These are phyloP conservation scores for Baudoinia panamericana DNA, from an alignment of 495 filamentous ascomycete species.

Conservation along the genomic window DNA sequence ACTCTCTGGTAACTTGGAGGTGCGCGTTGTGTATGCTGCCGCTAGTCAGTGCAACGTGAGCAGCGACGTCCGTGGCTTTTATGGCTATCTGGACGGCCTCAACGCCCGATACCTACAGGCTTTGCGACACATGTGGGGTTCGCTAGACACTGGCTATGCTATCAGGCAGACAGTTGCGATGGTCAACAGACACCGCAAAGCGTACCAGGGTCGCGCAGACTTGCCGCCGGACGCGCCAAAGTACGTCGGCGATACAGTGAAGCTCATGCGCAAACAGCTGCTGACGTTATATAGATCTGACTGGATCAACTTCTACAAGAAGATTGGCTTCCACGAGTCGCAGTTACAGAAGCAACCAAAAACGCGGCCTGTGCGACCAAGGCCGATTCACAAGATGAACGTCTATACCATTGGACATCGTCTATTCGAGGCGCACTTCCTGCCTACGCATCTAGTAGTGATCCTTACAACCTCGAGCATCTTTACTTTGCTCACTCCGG, in stretches of 20 bases:
- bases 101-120: slow-evolving; percentile 52
- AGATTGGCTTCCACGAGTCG: slow-evolving; percentile 4
- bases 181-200: slow-evolving; percentile 1
- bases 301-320: slow-evolving; percentile 13
- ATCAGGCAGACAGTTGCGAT: slow-evolving; percentile 8
- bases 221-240: slow-evolving; percentile 13
- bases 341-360: neutral
- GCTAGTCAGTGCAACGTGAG: slow-evolving; percentile 57
- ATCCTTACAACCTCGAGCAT: slow-evolving; percentile 46
- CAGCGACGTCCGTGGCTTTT: slow-evolving; percentile 36
- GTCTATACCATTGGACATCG: slow-evolving; percentile 38
- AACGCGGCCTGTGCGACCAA: neutral
- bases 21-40: slow-evolving; percentile 40
- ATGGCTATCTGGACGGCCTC: slow-evolving; percentile 40
- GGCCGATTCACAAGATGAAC: slow-evolving; percentile 9
- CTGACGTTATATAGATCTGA: slow-evolving; percentile 5
- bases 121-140: slow-evolving; percentile 60
- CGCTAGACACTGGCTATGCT: slow-evolving; percentile 52
- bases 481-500: slow-evolving; percentile 39
- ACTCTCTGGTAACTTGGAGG: slow-evolving; percentile 47
- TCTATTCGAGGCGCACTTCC: slow-evolving; percentile 56
- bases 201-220: neutral
- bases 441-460: slow-evolving; percentile 49
- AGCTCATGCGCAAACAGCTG: neutral
- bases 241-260: slow-evolving; percentile 4